A percentile compares a stretch with the other conserved stretches of the same genome.
Evolutionary conservation across 257 asterid genomes (phyloP).

Genomic region (Ophiorrhiza pumila): DNA sequence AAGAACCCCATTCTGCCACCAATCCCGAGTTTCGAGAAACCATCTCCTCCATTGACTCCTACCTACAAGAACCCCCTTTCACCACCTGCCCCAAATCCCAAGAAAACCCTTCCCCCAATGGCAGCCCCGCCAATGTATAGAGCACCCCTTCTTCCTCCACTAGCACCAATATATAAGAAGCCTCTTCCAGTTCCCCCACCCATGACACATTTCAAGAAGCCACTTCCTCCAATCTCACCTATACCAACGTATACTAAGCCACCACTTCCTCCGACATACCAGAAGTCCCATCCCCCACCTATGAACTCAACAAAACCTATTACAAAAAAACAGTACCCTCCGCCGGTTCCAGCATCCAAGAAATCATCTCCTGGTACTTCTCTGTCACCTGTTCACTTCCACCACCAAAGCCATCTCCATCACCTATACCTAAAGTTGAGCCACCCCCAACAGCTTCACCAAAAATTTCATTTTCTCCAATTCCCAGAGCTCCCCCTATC

Average conservation of each 20-base stretch:
- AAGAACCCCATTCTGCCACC: not conserved
- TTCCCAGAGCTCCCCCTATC: slow-evolving; percentile 60
- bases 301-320: not conserved
- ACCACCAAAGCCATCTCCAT: slow-evolving; percentile 8
- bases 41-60: slow-evolving; percentile 7
- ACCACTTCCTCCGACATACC: slow-evolving; percentile 6
- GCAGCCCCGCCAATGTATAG: not conserved
- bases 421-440: slow-evolving; percentile 8
- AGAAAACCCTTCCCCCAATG: not conserved
- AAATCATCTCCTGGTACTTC: slow-evolving; percentile 20
- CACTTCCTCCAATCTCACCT: slow-evolving; percentile 5
- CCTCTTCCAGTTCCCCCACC: slow-evolving; percentile 8
- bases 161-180: not conserved
- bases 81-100: not conserved
- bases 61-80: not conserved
- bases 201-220: not conserved
- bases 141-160: not conserved
- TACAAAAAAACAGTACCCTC: slow-evolving; percentile 9
- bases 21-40: not conserved
- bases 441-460: slow-evolving; percentile 25
- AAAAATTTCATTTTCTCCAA: slow-evolving; percentile 20
- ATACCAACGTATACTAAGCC: slow-evolving; percentile 2
- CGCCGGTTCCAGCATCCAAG: slow-evolving; percentile 7
- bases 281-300: not conserved
- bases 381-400: not conserved